Conservation (phyloP, 768 basidiomycete species). For the Leccinum fibrillosum region DNA sequence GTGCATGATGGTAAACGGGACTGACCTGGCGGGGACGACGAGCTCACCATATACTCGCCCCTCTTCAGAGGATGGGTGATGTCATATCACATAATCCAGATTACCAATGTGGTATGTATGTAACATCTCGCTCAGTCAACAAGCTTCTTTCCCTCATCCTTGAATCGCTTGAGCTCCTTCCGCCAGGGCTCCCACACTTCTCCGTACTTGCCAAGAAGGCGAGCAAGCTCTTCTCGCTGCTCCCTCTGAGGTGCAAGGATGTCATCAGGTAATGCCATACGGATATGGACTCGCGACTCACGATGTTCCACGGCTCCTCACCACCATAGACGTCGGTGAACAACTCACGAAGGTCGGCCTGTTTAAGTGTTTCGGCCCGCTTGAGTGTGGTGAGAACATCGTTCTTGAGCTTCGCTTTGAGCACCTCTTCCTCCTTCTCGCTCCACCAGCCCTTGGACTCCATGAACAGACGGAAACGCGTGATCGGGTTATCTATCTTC, state of each 20-base stretch:
- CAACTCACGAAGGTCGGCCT: constrained; percentile 70
- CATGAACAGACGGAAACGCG: constrained; percentile 81
- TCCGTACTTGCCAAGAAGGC: constrained; percentile 82
- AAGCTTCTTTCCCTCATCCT: constrained; percentile 65
- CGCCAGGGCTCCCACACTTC: constrained; percentile 84
- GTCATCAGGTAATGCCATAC: background rate
- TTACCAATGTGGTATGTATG: background rate
- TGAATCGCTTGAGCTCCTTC: constrained; percentile 73
- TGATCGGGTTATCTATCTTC: constrained; percentile 85
- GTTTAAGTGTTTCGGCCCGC: constrained; percentile 66
- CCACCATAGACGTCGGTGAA: constrained; percentile 89
- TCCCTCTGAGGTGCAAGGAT: constrained; percentile 53
- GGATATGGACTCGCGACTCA: constrained; percentile 37
- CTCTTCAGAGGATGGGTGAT: background rate
- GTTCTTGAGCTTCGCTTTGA: constrained; percentile 64
- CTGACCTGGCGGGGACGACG: background rate
- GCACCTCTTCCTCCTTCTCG: constrained; percentile 63
- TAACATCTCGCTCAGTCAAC: constrained; percentile 21
- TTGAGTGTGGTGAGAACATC: constrained; percentile 80
- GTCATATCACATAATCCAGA: constrained; percentile 13
- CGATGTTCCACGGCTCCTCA: constrained; percentile 80
- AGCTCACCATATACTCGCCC: background rate
- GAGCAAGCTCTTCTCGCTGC: constrained; percentile 74
- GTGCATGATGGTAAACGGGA: constrained; percentile 10
- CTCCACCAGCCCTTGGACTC: constrained; percentile 87